A percentile compares a stretch with the other conserved stretches of the same genome.
Evolutionary conservation across 768 basidiomycete species (phyloP).

Genomic region (Podaxis sp.): DNA sequence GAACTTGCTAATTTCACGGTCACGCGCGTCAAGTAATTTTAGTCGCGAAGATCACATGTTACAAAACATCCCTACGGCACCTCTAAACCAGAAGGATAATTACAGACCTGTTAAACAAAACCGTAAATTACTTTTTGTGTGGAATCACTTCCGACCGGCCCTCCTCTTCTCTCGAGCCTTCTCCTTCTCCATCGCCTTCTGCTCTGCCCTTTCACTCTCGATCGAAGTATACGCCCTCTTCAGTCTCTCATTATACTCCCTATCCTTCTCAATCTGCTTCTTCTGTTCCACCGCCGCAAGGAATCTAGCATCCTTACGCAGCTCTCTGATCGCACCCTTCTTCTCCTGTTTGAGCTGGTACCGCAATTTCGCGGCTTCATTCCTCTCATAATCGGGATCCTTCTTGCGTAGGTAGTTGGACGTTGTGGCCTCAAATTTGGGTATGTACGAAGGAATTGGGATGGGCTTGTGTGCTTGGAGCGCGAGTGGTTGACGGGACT

Average conservation of each 20-base stretch:
- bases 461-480: constrained; percentile 96
- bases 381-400: constrained; percentile 92
- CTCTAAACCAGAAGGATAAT: background rate
- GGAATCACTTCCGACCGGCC: constrained; percentile 66
- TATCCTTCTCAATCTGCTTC: constrained; percentile 84
- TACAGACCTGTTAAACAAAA: background rate
- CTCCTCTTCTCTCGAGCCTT: constrained; percentile 75
- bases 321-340: constrained; percentile 95
- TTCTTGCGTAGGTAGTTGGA: constrained; percentile 76
- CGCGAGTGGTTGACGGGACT: constrained; percentile 72
- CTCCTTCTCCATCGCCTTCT: constrained; percentile 88
- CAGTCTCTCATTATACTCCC: constrained; percentile 77
- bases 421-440: constrained; percentile 82
- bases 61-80: background rate
- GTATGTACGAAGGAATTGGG: constrained; percentile 89
- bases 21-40: background rate
- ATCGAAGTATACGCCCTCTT: constrained; percentile 74
- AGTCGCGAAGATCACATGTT: constrained; percentile 7
- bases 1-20: background rate
- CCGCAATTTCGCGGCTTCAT: constrained; percentile 82
- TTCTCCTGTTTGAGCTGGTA: constrained; percentile 91
- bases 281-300: constrained; percentile 85
- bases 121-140: background rate
- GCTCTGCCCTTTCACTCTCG: constrained; percentile 89
- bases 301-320: constrained; percentile 94